These are phyloP conservation scores for Apiospora saccharicola DNA, from an alignment of 2,329 filamentous ascomycete genomes.

Conservation along the genomic window DNA sequence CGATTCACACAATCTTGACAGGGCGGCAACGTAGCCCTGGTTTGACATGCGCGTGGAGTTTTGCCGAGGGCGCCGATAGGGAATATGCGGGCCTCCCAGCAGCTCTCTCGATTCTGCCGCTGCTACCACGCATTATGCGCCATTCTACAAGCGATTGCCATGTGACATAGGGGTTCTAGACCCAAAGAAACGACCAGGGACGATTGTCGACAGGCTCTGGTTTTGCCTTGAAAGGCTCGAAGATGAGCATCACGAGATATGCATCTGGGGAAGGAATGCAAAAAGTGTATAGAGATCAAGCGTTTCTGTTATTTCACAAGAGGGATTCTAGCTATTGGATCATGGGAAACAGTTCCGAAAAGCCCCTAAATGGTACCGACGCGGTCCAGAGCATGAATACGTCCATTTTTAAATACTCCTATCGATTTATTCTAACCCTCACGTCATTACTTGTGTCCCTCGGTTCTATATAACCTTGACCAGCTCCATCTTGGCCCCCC, in stretches of 20 bases:
- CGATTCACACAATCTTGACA: background rate
- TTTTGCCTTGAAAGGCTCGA: background rate
- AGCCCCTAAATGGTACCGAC: background rate
- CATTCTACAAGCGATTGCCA: background rate
- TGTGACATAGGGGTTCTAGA: background rate
- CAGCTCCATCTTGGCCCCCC: slow-evolving; percentile 81
- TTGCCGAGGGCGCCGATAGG: background rate
- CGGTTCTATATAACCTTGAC: slow-evolving; percentile 42
- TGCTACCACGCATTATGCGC: background rate
- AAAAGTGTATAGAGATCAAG: background rate
- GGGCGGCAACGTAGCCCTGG: background rate
- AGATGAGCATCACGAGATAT: background rate
- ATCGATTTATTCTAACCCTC: background rate
- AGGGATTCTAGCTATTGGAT: background rate
- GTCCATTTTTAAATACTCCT: background rate
- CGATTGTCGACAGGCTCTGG: background rate
- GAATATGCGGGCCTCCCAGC: background rate
- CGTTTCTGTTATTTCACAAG: background rate
- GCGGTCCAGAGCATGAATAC: slow-evolving; percentile 12
- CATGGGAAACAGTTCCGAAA: background rate
- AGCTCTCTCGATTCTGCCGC: background rate
- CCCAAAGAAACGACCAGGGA: background rate
- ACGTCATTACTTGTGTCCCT: background rate
- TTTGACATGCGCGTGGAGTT: background rate
- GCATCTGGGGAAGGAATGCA: background rate